Conservation (phyloP, 1,139 yeast species). For the Dujonia santamariae region DNA sequence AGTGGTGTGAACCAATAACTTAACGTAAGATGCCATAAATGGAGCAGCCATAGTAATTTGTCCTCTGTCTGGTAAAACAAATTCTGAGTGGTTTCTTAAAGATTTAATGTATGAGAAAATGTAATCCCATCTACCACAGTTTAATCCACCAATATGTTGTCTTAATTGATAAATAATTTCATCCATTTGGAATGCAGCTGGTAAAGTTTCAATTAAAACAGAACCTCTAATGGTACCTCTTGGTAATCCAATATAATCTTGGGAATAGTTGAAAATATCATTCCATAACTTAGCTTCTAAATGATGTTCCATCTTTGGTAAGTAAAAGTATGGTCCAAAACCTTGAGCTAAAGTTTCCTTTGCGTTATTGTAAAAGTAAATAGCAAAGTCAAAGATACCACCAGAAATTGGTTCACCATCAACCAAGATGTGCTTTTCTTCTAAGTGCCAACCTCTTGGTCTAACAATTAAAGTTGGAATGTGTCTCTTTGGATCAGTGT, state of each 20-base stretch:
- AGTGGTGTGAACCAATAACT: constrained; percentile 64
- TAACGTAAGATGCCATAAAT: constrained; percentile 70
- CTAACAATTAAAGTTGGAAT: constrained; percentile 77
- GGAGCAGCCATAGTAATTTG: constrained; percentile 77
- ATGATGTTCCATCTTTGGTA: constrained; percentile 81
- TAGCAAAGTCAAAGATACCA: constrained; percentile 72
- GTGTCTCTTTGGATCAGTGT: constrained; percentile 50
- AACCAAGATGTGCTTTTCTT: constrained; percentile 66
- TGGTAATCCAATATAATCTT: constrained; percentile 62
- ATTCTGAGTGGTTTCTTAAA: constrained; percentile 60
- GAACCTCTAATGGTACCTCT: constrained; percentile 78
- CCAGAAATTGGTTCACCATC: constrained; percentile 78
- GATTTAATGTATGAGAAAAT: constrained; percentile 71
- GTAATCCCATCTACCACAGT: constrained; percentile 85
- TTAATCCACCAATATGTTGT: constrained; percentile 72
- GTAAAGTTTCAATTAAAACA: constrained; percentile 73
- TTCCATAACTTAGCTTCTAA: constrained; percentile 79
- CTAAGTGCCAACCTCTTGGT: constrained; percentile 86
- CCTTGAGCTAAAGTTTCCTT: constrained; percentile 57
- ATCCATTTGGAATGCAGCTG: constrained; percentile 80
- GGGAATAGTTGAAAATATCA: constrained; percentile 66
- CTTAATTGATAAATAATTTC: constrained; percentile 75
- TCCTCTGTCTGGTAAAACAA: constrained; percentile 67
- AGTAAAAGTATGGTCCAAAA: constrained; percentile 73
- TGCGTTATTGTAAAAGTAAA: constrained; percentile 75